Base-by-base conservation (phyloP, 1,284 basidiomycete genomes). In the Vanrija humicola region DNA sequence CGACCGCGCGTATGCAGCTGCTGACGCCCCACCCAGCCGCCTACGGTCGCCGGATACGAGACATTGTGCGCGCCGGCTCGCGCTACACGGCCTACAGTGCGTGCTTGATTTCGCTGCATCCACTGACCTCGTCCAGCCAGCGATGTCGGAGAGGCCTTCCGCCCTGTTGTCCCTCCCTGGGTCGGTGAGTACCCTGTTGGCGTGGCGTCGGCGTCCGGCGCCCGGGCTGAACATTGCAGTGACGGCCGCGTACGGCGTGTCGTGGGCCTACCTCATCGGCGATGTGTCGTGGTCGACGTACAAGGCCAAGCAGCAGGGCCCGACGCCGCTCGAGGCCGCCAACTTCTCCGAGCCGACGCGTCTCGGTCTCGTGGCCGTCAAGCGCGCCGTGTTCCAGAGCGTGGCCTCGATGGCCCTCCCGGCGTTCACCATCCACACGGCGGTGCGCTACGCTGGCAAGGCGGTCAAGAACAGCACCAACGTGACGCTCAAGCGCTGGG, bases 231-330 rank as follows among this genome's bases (percentile, higher is more conserved):
- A 23, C 21, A 23, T 23, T 2, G 26, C 57, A 67, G 75, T 77
- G 34, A 73, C 65, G 25, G 72, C 73, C 38, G 89, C 89, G 5
- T 95, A 95, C 74, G 90, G 86, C 23, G 77, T 93, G 55, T 91
- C 89, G 0, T 95, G 90, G 90, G 73, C 88, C 38, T 92, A 82
- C 65, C 69, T 80, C 29, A 70, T 71, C 65, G 90, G 89, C 48
- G 93, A 96, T 69, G 90, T 95, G 40, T 81, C 83, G n/a, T 95
- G 91, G 74, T 91, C 94, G 69, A 85, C 90, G 5, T 96, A 91
- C 79, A 93, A 93, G 72, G 85, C 88, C 2, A 82, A 86, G 62
- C 79, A 84, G 57, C 80, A 81, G 46, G 89, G 89, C 1, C 89
- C 90, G 3, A 81, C 84, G 16, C 79, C 86, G 1, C 71, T 86